Evolutionary conservation across 768 basidiomycete species (phyloP), one percentile per base, ranked within the genome.

Genomic region (Phanerochaete sordida): DNA sequence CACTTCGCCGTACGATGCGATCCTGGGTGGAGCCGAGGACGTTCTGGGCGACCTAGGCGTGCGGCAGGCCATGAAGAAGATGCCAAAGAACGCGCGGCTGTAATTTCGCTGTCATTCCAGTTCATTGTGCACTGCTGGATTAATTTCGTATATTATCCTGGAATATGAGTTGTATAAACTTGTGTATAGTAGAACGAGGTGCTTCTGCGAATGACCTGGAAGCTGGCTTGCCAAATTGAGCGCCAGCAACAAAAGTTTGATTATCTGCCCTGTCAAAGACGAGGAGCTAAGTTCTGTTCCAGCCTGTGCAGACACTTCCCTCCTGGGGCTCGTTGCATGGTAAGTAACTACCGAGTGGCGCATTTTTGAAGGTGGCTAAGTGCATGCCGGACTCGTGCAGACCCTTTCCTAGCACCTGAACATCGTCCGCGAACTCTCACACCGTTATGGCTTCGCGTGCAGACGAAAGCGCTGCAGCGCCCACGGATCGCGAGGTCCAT

Each of bases 1-100:
- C 58, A 92, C 90, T 2, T 88, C 90, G 13, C 85, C 88, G 3
- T 93, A 90, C 71, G 91, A 93, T 67, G 85, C 91, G 2, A 91
- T 93, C 67, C 82, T 93, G 27, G 92, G 89, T 28, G 91, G 92
- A 13, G 83, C 85, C 13, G 88, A 90, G 69, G 87, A 91, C 61
- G 88, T 90, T 0, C 63, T 90, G 47, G 87, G 84, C 2, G 88
- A 90, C 64, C 74, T 90, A 30, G 89, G 89, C 26, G 88, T 90
- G 46, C 78, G 88, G 3, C 88, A 89, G 64, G 88, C 86, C 0
- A 76, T 89, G 64, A 87, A 80, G 71, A 87, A 82, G 72, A 85
- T 90, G 78, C 88, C 88, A 1, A 76, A 75, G 68, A 74, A 75
- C 46, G 74, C 75, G 3, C 72, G 79, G 52, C 62, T 83, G 59